A percentile compares a stretch with the other conserved stretches of the same genome.
Conservation (phyloP, 495 filamentous ascomycete species). For the Annulohypoxylon nitens region DNA sequence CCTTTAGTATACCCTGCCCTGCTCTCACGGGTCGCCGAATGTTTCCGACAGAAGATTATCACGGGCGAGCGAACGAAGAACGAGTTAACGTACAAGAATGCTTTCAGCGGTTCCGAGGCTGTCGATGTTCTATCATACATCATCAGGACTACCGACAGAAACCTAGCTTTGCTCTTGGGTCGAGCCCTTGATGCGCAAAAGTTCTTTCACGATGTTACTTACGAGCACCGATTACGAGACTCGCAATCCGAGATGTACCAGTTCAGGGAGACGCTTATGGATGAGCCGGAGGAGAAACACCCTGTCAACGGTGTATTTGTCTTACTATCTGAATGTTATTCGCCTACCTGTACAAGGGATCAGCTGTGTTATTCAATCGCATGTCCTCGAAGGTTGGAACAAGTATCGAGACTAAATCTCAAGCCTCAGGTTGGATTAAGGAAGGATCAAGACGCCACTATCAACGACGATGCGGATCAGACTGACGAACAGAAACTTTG, state of each 20-base stretch:
- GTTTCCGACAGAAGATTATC: constrained; percentile 86
- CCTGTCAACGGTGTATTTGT: constrained; percentile 98
- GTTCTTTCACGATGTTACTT: constrained; percentile 99
- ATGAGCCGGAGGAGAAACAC: constrained; percentile 78
- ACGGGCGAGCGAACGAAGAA: constrained; percentile 94
- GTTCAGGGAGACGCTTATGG: constrained; percentile 92
- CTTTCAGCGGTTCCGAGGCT: constrained; percentile 93
- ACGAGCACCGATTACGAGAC: constrained; percentile 95
- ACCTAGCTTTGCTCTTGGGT: constrained; percentile 92
- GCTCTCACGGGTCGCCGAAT: constrained; percentile 89
- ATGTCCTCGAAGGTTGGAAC: constrained; percentile 92
- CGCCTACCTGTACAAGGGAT: constrained; percentile 94
- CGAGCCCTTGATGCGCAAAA: constrained; percentile 97
- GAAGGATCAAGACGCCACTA: constrained; percentile 78
- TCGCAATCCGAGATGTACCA: constrained; percentile 93
- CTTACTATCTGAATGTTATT: constrained; percentile 96
- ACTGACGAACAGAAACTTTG: constrained; percentile 97
- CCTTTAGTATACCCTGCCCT: constrained; percentile 94
- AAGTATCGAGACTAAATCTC: constrained; percentile 92
- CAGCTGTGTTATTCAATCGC: constrained; percentile 98
- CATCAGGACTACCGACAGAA: constrained; percentile 96
- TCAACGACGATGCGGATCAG: constrained; percentile 84
- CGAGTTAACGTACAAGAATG: constrained; percentile 95
- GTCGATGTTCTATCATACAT: constrained; percentile 95
- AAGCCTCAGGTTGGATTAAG: constrained; percentile 90